Conservation (phyloP, 495 filamentous ascomycete genomes). For the Penicillium desertorum region DNA sequence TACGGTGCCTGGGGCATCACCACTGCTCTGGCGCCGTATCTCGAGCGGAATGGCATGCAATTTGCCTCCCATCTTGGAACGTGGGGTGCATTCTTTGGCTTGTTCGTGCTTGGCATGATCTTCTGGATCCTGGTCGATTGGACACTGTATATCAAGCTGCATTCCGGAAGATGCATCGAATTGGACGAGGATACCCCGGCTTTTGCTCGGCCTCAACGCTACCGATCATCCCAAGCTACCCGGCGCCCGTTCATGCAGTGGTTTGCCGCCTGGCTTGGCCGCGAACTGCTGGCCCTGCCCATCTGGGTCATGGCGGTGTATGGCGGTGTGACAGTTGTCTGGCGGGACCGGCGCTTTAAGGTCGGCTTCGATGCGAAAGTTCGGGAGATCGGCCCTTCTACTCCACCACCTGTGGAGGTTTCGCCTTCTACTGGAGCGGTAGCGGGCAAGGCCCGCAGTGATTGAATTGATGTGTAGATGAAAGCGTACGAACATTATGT, state of each 20-base stretch:
- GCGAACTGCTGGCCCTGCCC: conserved; percentile 78
- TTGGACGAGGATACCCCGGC: conserved; percentile 68
- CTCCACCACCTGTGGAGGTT: conserved; percentile 11
- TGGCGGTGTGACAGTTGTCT: conserved; percentile 78
- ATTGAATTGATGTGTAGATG: conserved; percentile 28
- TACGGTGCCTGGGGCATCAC: conserved; percentile 79
- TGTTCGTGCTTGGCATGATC: conserved; percentile 66
- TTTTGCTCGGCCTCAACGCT: conserved; percentile 57
- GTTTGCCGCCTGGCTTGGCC: conserved; percentile 79
- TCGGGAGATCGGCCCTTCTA: conserved; percentile 41
- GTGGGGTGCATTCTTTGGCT: conserved; percentile 63
- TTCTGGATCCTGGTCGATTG: conserved; percentile 76
- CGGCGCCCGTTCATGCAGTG: conserved; percentile 65
- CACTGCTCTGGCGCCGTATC: conserved; percentile 61
- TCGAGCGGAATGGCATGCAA: conserved; percentile 52
- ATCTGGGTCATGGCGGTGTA: conserved; percentile 86
- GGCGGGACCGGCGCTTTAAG: conserved; percentile 80
- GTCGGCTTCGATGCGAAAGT: conserved; percentile 84
- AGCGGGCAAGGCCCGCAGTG: conserved; percentile 28
- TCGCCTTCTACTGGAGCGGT: conserved; percentile 20
- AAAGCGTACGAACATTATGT: conserved; percentile 12
- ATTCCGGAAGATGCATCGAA: conserved; percentile 67
- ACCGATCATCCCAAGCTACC: conserved; percentile 24
- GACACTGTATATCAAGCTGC: conserved; percentile 68
- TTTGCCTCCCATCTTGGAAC: conserved; percentile 44